A percentile compares a stretch with the other conserved stretches of the same genome.
Conservation (phyloP, 169 alveolate genomes). For the Theileria parva region DNA sequence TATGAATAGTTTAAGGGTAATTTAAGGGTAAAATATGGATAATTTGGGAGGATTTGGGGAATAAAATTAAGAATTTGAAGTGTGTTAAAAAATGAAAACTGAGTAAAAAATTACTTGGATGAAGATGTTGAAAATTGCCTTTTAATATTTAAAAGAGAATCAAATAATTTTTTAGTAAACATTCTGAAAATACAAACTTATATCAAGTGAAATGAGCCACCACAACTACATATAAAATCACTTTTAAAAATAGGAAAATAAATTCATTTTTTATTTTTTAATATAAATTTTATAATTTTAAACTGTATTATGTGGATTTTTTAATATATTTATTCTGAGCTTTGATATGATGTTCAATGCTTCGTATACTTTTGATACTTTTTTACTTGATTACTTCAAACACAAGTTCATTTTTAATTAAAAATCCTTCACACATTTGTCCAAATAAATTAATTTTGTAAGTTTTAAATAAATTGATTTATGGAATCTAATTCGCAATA, state of each 20-base stretch:
- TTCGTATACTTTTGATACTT: background rate
- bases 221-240: background rate
- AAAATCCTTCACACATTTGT: background rate
- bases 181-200: background rate
- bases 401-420: background rate
- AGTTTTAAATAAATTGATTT: background rate
- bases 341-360: background rate
- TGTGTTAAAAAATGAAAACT: too few species aligned
- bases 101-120: background rate
- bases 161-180: background rate
- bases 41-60: too few species aligned
- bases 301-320: background rate
- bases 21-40: background rate
- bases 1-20: background rate
- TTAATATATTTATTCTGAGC: background rate
- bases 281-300: background rate
- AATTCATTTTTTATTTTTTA: background rate
- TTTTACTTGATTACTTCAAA: background rate
- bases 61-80: too few species aligned
- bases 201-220: background rate
- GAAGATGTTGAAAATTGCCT: background rate
- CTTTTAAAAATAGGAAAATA: background rate
- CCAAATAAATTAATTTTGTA: background rate
- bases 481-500: too few species aligned
- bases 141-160: background rate